A percentile compares a stretch with the other conserved stretches of the same genome.
Conservation (phyloP, 1,284 basidiomycete genomes). For the Caloboletus firmus region DNA sequence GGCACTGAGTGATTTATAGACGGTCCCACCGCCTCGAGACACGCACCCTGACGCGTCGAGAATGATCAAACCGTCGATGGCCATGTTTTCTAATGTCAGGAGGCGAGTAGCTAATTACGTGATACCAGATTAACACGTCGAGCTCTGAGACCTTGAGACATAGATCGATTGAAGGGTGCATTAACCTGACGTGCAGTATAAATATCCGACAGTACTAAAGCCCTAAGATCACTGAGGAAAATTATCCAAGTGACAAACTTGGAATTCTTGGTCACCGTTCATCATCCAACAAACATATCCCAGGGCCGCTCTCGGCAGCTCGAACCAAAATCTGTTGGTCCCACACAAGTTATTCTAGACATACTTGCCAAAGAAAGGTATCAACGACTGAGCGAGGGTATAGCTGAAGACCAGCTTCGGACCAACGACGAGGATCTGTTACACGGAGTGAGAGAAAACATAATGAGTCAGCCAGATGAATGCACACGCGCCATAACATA, state of each 20-base stretch:
- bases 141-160: background rate
- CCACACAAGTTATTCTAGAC: constrained; percentile 44
- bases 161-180: constrained; percentile 5
- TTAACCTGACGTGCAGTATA: constrained; percentile 7
- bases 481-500: constrained; percentile 36
- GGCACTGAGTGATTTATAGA: constrained; percentile 14
- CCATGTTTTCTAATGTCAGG: constrained; percentile 45
- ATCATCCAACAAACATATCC: constrained; percentile 3
- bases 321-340: background rate
- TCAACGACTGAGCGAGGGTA: constrained; percentile 94
- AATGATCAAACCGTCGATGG: constrained; percentile 89
- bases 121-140: background rate
- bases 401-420: constrained; percentile 99
- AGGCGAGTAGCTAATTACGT: background rate
- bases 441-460: background rate
- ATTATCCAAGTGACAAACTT: background rate
- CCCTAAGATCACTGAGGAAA: constrained; percentile 6
- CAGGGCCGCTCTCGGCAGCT: too few relatives aligned
- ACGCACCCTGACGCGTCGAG: constrained; percentile 77
- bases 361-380: constrained; percentile 91
- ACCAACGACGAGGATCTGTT: constrained; percentile 90
- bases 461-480: background rate
- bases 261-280: background rate
- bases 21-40: background rate
- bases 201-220: constrained; percentile 10